These are phyloP conservation scores for Aegle marmelos DNA, from an alignment of 345 rosid species.

Conservation along the genomic window DNA sequence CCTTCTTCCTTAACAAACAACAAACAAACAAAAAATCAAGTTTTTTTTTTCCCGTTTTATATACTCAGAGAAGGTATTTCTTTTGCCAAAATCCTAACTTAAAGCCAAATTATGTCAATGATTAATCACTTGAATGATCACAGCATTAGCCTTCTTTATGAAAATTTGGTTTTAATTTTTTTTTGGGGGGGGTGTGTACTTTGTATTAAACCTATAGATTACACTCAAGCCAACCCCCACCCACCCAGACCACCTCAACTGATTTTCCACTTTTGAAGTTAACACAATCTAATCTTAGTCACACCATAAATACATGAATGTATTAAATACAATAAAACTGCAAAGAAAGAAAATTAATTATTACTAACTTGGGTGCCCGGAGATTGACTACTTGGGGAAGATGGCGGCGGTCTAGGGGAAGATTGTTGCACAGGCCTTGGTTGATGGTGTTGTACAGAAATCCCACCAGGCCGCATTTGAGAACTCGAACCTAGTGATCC, in stretches of 20 bases:
- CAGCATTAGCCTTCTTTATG: not conserved
- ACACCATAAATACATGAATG: not conserved
- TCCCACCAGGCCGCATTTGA: slow-evolving; percentile 65
- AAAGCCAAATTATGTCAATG: not conserved
- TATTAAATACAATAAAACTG: not conserved
- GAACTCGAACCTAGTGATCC: slow-evolving; percentile 61
- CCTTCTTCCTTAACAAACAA: not conserved
- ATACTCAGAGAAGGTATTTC: not conserved
- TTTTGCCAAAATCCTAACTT: not conserved
- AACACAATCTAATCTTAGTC: not conserved
- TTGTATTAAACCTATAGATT: not conserved
- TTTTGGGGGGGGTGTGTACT: not conserved
- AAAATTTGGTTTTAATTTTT: too few relatives aligned
- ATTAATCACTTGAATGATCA: not conserved
- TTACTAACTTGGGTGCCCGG: slow-evolving; percentile 60
- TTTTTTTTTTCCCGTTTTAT: not conserved
- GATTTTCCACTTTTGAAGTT: not conserved
- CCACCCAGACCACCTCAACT: not conserved
- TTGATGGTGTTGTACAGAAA: slow-evolving; percentile 63
- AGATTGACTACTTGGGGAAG: slow-evolving; percentile 55
- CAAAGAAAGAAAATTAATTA: not conserved
- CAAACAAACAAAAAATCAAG: not conserved
- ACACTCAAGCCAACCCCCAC: not conserved
- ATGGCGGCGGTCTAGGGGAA: slow-evolving; percentile 49
- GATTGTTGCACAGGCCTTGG: slow-evolving; percentile 77